These are phyloP conservation scores for Aureobasidium sp. DNA, from an alignment of 2,329 filamentous ascomycete genomes.

Conservation along the genomic window DNA sequence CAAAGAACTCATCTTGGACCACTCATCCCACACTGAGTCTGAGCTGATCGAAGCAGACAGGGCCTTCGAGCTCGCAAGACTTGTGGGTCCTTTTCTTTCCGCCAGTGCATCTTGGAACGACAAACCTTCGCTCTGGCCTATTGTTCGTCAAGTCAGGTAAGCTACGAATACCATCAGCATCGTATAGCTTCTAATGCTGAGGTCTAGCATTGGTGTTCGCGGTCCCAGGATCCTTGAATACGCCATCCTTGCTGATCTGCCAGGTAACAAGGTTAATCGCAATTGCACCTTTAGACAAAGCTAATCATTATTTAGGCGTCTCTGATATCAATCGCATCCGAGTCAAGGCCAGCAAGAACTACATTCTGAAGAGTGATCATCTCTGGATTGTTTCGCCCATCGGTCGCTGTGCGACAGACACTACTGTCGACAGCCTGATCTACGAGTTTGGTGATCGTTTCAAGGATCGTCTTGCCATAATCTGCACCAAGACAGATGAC, in stretches of 20 bases:
- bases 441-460: conserved; percentile 20
- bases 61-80: too few relatives aligned
- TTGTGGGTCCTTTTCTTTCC: too few relatives aligned
- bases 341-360: conserved; percentile 17
- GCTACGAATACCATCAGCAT: neutral
- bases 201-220: neutral
- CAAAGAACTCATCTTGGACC: neutral
- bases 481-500: conserved; percentile 22
- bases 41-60: neutral
- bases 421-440: conserved; percentile 17
- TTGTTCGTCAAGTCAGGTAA: too few relatives aligned
- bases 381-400: conserved; percentile 21
- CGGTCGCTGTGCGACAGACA: conserved; percentile 19
- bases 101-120: too few relatives aligned
- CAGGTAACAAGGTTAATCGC: conserved; percentile 10
- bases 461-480: conserved; percentile 18
- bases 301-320: conserved; percentile 14
- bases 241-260: conserved; percentile 23
- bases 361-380: conserved; percentile 20
- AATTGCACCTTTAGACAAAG: too few relatives aligned
- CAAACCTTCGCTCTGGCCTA: too few relatives aligned
- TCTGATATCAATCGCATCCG: conserved; percentile 22
- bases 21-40: neutral
- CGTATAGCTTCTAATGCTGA: too few relatives aligned
- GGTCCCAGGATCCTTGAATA: conserved; percentile 17